Percentiles rank a stretch among this genome's conserved stretches.
Conservation (phyloP, 2,329 filamentous ascomycete genomes). For the Fusarium cicatricum region DNA sequence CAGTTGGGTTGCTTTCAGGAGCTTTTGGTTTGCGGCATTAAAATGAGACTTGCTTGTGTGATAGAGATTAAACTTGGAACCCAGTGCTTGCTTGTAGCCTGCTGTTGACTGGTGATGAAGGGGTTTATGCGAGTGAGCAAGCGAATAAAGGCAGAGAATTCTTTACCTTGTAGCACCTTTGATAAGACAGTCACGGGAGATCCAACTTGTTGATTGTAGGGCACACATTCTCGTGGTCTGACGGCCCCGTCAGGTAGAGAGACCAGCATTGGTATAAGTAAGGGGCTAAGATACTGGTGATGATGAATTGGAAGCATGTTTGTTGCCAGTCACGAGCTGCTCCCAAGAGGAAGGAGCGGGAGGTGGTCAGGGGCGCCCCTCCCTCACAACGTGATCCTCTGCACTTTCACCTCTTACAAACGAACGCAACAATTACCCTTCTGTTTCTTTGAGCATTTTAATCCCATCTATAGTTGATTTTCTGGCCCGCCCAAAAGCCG, state of each 20-base stretch:
- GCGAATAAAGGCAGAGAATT: too few species aligned
- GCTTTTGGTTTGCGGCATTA: conserved; percentile 26
- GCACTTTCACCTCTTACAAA: not conserved
- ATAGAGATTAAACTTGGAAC: conserved; percentile 32
- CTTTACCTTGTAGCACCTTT: too few species aligned
- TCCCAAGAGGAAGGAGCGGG: not conserved
- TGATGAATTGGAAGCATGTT: not conserved
- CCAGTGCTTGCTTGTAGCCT: conserved; percentile 17
- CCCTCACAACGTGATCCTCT: not conserved
- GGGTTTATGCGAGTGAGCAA: too few species aligned
- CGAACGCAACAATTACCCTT: too few species aligned
- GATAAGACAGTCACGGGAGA: too few species aligned
- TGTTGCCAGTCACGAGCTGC: not conserved
- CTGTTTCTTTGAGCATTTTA: too few species aligned
- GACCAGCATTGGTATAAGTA: not conserved
- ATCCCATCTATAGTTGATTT: too few species aligned
- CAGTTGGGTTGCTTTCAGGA: conserved; percentile 31
- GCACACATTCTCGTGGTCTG: too few species aligned
- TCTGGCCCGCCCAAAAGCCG: not conserved
- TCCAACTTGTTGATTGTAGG: too few species aligned
- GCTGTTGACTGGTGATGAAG: not conserved
- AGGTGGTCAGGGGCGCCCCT: not conserved
- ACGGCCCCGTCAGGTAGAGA: not conserved
- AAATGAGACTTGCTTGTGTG: conserved; percentile 35
- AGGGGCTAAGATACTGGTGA: not conserved